Conservation (phyloP, 23 red algal species). For the Chondrus crispus region DNA sequence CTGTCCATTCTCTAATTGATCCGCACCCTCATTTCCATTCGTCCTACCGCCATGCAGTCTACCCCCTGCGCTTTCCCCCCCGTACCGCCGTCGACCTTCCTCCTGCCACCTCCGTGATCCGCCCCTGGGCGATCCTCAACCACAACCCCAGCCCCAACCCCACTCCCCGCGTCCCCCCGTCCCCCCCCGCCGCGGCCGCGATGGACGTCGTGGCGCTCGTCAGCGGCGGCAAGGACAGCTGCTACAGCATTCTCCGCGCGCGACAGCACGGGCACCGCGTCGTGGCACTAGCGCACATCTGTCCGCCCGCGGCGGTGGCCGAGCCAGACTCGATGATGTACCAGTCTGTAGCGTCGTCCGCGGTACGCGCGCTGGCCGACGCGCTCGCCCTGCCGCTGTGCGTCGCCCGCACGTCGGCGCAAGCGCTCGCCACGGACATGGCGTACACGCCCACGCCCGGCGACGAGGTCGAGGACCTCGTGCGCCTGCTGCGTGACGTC, state of each 20-base stretch:
- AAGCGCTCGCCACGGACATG: background rate
- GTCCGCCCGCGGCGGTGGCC: constrained; percentile 16
- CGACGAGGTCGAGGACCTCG: constrained; percentile 89
- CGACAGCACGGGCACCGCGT: constrained; percentile 71
- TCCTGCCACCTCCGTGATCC: too few relatives aligned
- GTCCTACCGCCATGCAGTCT: too few relatives aligned
- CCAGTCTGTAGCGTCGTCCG: constrained; percentile 74
- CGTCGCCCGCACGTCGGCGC: background rate
- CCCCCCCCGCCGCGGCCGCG: too few relatives aligned
- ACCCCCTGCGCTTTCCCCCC: too few relatives aligned
- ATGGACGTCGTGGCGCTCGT: constrained; percentile 82
- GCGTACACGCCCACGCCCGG: constrained; percentile 25
- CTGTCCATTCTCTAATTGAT: too few relatives aligned
- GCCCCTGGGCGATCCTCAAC: too few relatives aligned
- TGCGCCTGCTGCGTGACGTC: constrained; percentile 47
- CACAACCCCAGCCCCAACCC: too few relatives aligned
- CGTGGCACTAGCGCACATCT: constrained; percentile 82
- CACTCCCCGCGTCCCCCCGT: too few relatives aligned
- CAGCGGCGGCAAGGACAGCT: constrained; percentile 94
- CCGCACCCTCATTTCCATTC: too few relatives aligned
- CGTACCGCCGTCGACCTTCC: too few relatives aligned
- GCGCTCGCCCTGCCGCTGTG: constrained; percentile 50
- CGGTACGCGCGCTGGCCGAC: constrained; percentile 38
- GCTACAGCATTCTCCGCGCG: constrained; percentile 55
- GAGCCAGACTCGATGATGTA: constrained; percentile 96